A percentile compares a stretch with the other conserved stretches of the same genome.
Evolutionary conservation across 2,329 filamentous ascomycete species (phyloP).

Genomic region (Dichotomopilus funicola): DNA sequence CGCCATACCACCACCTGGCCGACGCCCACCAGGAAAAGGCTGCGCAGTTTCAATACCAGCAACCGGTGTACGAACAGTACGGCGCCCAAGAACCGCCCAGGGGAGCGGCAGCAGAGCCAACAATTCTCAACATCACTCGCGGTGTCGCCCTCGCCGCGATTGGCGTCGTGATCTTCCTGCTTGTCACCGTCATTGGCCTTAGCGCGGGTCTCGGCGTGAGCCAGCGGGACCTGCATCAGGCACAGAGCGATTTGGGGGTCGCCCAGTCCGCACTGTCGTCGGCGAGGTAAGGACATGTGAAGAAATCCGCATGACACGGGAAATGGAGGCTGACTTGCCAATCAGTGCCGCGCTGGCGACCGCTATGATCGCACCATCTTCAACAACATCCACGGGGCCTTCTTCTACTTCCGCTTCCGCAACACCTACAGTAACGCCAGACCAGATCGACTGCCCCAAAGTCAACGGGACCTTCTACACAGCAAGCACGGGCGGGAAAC

Average conservation of each 20-base stretch:
- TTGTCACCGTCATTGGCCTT: constrained; percentile 25
- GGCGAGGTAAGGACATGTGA: background rate
- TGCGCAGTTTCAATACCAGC: constrained; percentile 1
- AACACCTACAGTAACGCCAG: constrained; percentile 14
- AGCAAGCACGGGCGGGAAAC: constrained; percentile 13
- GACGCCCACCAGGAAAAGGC: background rate
- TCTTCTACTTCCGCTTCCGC: constrained; percentile 3
- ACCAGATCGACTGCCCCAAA: constrained; percentile 15
- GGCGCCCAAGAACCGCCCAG: background rate
- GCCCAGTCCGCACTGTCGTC: constrained; percentile 8
- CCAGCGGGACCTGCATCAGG: constrained; percentile 22
- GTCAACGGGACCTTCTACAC: constrained; percentile 27
- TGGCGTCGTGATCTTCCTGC: constrained; percentile 17
- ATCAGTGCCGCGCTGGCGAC: no score
- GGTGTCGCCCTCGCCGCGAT: constrained; percentile 18
- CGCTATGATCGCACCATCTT: no score
- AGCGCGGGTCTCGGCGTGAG: constrained; percentile 26
- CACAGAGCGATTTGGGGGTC: constrained; percentile 19
- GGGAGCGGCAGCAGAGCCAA: background rate
- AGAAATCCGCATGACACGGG: no score
- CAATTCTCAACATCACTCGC: constrained; percentile 18
- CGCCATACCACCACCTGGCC: constrained; percentile 1
- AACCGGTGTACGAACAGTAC: constrained; percentile 2
- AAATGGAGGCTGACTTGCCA: no score
- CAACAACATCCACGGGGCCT: background rate